Conservation (phyloP, 192 early-diverging fungal genomes). For the Thoreauomyces humboldtii region DNA sequence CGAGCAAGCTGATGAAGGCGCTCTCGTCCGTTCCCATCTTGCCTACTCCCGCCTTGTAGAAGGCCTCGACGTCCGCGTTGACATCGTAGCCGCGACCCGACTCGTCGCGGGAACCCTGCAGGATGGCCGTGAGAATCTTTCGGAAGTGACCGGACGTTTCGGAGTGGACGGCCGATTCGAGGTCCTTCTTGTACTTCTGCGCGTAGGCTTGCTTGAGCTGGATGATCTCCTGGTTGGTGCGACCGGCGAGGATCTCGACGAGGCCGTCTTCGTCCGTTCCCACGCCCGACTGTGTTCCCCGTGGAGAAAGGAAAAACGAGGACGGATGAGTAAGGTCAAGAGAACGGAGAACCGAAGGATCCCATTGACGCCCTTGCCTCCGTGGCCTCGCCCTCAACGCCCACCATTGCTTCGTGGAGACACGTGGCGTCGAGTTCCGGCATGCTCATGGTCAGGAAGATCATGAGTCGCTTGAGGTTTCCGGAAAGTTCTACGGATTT, state of each 20-base stretch:
- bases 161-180: constrained; percentile 27
- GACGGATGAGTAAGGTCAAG: too few relatives aligned
- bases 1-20: constrained; percentile 40
- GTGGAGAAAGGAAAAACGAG: background rate
- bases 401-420: constrained; percentile 32
- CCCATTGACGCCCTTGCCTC: too few relatives aligned
- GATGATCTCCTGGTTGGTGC: constrained; percentile 47
- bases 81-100: constrained; percentile 23
- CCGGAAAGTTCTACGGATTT: constrained; percentile 41
- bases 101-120: constrained; percentile 37
- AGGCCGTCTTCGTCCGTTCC: constrained; percentile 48
- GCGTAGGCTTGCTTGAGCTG: constrained; percentile 41
- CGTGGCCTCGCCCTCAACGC: constrained; percentile 16
- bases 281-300: constrained; percentile 18
- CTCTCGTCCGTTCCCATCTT: constrained; percentile 47
- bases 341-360: background rate
- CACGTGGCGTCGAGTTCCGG: constrained; percentile 29
- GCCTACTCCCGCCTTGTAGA: constrained; percentile 47
- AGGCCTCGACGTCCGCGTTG: constrained; percentile 37
- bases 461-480: constrained; percentile 36
- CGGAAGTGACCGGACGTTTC: constrained; percentile 38
- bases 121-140: constrained; percentile 28
- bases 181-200: constrained; percentile 22
- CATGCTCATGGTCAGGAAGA: constrained; percentile 5
- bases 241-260: constrained; percentile 47